These are phyloP conservation scores for Quercus phellos DNA, from an alignment of 331 rosid genomes.

Conservation along the genomic window DNA sequence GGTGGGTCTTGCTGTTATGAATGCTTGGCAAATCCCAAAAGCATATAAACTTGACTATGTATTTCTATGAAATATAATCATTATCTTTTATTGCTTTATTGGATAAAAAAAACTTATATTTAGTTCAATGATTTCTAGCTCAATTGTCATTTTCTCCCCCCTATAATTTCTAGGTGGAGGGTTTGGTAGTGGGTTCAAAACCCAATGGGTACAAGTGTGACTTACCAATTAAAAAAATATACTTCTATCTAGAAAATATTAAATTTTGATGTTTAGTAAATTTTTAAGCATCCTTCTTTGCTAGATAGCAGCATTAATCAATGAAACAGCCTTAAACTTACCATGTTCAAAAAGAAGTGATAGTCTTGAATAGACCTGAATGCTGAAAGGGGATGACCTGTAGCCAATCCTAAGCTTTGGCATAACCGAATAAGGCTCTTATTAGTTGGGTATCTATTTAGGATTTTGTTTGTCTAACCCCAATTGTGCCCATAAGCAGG, in stretches of 20 bases:
- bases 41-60: neutral
- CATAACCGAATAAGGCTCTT: neutral
- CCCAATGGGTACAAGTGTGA: too few species aligned
- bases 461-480: neutral
- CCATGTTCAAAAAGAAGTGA: neutral
- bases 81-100: neutral
- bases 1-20: constrained; percentile 1
- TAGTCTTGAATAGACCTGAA: neutral
- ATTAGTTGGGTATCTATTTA: neutral
- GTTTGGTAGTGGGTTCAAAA: too few species aligned
- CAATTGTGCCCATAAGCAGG: neutral
- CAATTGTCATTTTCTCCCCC: too few species aligned
- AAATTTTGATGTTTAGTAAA: neutral
- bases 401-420: neutral
- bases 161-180: too few species aligned
- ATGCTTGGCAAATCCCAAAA: neutral
- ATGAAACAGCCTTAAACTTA: neutral
- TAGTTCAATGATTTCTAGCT: neutral
- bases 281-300: neutral
- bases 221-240: too few species aligned
- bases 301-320: neutral
- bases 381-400: neutral
- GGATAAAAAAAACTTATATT: neutral
- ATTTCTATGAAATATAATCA: neutral
- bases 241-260: neutral